Conservation (phyloP, 805 yeast species). For the Jamesozyma lodderae region DNA sequence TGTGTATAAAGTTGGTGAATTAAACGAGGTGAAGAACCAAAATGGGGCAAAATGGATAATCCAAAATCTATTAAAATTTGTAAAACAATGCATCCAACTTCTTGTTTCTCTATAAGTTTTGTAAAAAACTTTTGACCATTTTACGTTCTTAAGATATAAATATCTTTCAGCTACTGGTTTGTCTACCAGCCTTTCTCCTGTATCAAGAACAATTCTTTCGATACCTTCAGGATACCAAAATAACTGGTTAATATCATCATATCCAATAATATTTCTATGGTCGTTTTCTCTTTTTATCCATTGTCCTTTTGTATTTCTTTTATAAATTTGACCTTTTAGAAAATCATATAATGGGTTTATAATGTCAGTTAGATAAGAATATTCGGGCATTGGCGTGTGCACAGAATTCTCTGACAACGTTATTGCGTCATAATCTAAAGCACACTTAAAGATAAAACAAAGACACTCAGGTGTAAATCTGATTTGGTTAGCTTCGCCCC, state of each 20-base stretch:
- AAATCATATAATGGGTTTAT: conserved; percentile 68
- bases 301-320: conserved; percentile 38
- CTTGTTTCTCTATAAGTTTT: conserved; percentile 72
- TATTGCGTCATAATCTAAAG: conserved; percentile 60
- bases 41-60: conserved; percentile 63
- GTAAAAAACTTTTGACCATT: conserved; percentile 59
- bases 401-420: conserved; percentile 17
- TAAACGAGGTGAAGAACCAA: conserved; percentile 68
- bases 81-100: conserved; percentile 65
- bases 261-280: conserved; percentile 66
- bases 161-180: conserved; percentile 50
- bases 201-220: conserved; percentile 41
- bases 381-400: conserved; percentile 34
- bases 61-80: conserved; percentile 75
- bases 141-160: conserved; percentile 40
- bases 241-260: conserved; percentile 82
- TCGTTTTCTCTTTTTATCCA: conserved; percentile 60
- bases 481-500: conserved; percentile 88
- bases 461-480: conserved; percentile 86
- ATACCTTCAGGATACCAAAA: conserved; percentile 77
- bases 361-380: conserved; percentile 51
- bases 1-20: conserved; percentile 62
- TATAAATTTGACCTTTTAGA: conserved; percentile 59
- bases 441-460: conserved; percentile 77
- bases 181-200: conserved; percentile 43